Base-by-base conservation (phyloP, 768 basidiomycete species). In the Lanmaoa pseudosensibilis region DNA sequence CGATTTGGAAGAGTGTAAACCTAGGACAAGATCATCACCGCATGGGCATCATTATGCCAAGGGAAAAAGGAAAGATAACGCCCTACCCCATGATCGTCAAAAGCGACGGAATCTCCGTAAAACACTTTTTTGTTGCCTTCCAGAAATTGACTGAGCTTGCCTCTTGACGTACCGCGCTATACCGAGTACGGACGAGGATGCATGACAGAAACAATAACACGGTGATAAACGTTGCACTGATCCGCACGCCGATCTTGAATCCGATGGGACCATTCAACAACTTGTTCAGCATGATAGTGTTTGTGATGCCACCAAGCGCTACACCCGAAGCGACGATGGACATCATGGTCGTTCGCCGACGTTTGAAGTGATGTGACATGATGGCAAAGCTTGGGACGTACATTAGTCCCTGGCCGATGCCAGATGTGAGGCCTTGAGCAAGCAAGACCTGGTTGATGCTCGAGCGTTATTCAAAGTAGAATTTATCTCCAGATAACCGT, bases 261-360 rank as follows among this genome's bases (percentile, higher is more conserved):
- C 86, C 83, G 4, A 78, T 66, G 7, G 70, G 60, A 3, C 78
- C 76, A 51, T 77, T 78, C 51, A 50, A 57, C 34, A 51, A 56
- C 23, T 75, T 68, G 65, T 88, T 87, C 30, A 89, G 70, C 75
- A 87, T 79, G 58, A 86, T 83, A 0, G 85, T 83, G 52, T 85
- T 79, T 15, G 81, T 60, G 21, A 83, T 70, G 6, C 81, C 83
- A 9, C 87, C 86, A 3, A 84, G 65, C 3, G 81, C 77, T 34
- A 78, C 75, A 23, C 79, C 80, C 30, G 80, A 79, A 27, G 78
- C 37, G 6, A 73, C 74, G 41, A 83, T 63, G 10, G 80, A 78
- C 61, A 80, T 77, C 7, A 79, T 78, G 5, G 78, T 58, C 4
- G 77, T 66, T 25, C 79, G 70, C 16, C 72, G 68, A 46, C 65